phyloP scores from a whole-genome alignment of 2,329 filamentous ascomycete species.

The Fusarium sp. region DNA sequence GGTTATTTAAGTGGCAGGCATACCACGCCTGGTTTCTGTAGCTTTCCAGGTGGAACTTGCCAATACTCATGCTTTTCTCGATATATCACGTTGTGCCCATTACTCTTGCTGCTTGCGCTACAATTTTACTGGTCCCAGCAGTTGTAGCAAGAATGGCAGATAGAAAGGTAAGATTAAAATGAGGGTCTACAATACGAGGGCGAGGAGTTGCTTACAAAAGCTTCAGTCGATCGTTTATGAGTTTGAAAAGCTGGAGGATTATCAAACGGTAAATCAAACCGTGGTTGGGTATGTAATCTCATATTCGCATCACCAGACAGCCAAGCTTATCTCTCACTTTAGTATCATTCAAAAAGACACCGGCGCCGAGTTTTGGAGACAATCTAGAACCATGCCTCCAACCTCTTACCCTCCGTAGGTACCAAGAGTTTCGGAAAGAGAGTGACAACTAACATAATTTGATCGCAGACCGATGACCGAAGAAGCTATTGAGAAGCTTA shows the following conservation, averaged over 20 bases:
- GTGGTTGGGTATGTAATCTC: background rate
- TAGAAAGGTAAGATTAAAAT: background rate
- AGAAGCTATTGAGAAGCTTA: constrained; percentile 14
- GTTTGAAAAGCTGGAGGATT: constrained; percentile 8
- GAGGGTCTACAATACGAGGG: rapidly evolving
- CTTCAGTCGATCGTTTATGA: background rate
- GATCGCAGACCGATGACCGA: constrained; percentile 1
- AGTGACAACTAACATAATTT: rapidly evolving
- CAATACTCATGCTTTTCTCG: constrained; percentile 7
- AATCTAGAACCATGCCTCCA: constrained; percentile 5
- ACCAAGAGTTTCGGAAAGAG: rapidly evolving
- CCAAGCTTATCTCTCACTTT: rapidly evolving
- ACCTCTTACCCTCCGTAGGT: constrained; percentile 16
- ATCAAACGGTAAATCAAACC: background rate
- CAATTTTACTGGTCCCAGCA: background rate
- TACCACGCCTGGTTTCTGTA: background rate
- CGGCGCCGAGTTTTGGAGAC: constrained; percentile 1
- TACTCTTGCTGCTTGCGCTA: constrained; percentile 8
- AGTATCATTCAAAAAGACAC: constrained; percentile 11
- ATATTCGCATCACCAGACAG: rapidly evolving
- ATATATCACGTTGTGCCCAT: constrained; percentile 12
- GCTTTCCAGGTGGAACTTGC: background rate
- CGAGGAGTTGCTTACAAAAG: rapidly evolving
- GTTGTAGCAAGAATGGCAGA: constrained; percentile 6
- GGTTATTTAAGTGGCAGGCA: constrained; percentile 14